Conservation (phyloP, 1,139 yeast genomes). For the Pichia sp. region DNA sequence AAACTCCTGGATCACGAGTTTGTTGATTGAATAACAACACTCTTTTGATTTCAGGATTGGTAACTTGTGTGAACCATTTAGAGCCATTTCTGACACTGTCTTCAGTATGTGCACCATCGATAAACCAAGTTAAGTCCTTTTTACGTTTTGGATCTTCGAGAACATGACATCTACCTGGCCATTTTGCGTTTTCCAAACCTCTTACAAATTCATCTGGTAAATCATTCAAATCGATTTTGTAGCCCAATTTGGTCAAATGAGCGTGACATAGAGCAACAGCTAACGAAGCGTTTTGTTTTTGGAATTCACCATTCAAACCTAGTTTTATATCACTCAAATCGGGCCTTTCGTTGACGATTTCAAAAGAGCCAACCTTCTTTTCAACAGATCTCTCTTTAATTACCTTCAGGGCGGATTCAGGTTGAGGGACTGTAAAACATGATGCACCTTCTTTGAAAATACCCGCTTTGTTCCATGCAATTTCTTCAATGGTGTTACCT, state of each 20-base stretch:
- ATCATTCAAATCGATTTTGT: slow-evolving; percentile 20
- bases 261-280: slow-evolving; percentile 69
- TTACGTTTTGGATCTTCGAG: slow-evolving; percentile 35
- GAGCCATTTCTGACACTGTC: slow-evolving; percentile 81
- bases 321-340: slow-evolving; percentile 37
- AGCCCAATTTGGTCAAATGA: slow-evolving; percentile 47
- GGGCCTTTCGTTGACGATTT: slow-evolving; percentile 40
- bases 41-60: slow-evolving; percentile 21
- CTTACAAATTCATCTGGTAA: slow-evolving; percentile 49
- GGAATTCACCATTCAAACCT: slow-evolving; percentile 87
- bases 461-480: slow-evolving; percentile 96
- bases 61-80: slow-evolving; percentile 55
- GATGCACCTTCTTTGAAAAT: slow-evolving; percentile 66
- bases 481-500: slow-evolving; percentile 81
- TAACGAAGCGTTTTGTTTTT: slow-evolving; percentile 75
- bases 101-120: slow-evolving; percentile 94
- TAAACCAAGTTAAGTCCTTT: slow-evolving; percentile 56
- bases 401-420: slow-evolving; percentile 44
- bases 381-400: slow-evolving; percentile 61
- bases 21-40: slow-evolving; percentile 88
- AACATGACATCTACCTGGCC: slow-evolving; percentile 96
- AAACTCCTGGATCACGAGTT: slow-evolving; percentile 70
- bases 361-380: slow-evolving; percentile 40
- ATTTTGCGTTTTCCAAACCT: slow-evolving; percentile 64
- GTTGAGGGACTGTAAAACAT: slow-evolving; percentile 55